Evolutionary conservation across 768 basidiomycete species (phyloP).

Genomic region (Cystofilobasidium ferigula): DNA sequence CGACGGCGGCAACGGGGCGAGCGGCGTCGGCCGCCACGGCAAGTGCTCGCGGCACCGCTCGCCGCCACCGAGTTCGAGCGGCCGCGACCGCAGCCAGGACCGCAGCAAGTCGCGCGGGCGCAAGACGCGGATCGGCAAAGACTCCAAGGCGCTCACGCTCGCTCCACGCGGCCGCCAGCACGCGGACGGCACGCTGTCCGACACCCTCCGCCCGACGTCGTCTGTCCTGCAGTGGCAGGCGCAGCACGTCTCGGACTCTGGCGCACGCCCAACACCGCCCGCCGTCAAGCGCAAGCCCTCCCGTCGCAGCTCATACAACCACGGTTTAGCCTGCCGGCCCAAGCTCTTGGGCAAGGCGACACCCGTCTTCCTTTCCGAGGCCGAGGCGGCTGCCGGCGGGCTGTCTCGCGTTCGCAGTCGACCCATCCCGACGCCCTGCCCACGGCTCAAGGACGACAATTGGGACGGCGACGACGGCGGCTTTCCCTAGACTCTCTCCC

Average conservation of each 20-base stretch:
- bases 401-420: background rate
- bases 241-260: background rate
- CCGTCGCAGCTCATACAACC: background rate
- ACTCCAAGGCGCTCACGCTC: background rate
- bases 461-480: slow-evolving; percentile 5
- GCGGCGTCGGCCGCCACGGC: slow-evolving; percentile 7
- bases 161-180: background rate
- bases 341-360: background rate
- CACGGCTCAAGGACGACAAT: background rate
- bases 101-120: background rate
- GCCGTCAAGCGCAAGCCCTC: background rate
- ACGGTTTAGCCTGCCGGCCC: background rate
- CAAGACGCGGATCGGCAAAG: too few relatives aligned
- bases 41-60: slow-evolving; percentile 17
- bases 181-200: background rate
- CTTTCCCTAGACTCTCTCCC: background rate
- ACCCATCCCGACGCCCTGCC: background rate
- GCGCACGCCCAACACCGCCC: background rate
- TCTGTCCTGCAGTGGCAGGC: too few relatives aligned
- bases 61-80: slow-evolving; percentile 9
- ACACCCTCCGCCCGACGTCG: background rate
- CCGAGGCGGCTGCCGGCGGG: background rate
- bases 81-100: slow-evolving; percentile 4
- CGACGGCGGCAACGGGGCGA: background rate
- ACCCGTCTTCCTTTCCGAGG: slow-evolving; percentile 17